Percentiles rank a stretch among this genome's conserved stretches.
These are phyloP conservation scores for Cokeromyces recurvatus DNA, from an alignment of 371 early-diverging fungal species.

Conservation along the genomic window DNA sequence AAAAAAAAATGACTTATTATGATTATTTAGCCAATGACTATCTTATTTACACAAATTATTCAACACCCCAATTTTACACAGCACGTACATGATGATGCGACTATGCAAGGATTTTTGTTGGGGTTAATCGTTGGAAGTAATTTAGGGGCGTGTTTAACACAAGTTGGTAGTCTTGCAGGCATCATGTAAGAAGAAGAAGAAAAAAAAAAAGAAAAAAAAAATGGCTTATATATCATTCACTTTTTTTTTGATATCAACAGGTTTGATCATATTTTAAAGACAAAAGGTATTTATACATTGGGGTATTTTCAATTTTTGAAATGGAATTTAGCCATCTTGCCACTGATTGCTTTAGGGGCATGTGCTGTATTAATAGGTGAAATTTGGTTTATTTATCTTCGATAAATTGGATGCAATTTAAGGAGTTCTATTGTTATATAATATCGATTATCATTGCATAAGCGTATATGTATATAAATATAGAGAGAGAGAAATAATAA, in stretches of 20 bases:
- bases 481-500: no score
- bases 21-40: conserved; percentile 63
- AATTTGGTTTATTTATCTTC: conserved; percentile 34
- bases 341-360: conserved; percentile 45
- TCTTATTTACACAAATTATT: conserved; percentile 71
- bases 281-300: conserved; percentile 46
- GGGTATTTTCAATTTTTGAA: conserved; percentile 56
- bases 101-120: conserved; percentile 59
- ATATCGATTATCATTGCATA: background rate
- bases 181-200: conserved; percentile 68
- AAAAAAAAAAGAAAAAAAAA: background rate
- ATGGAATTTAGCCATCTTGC: conserved; percentile 62
- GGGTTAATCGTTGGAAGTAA: conserved; percentile 77
- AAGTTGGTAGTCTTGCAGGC: conserved; percentile 76
- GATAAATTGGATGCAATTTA: conserved; percentile 1
- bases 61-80: conserved; percentile 58
- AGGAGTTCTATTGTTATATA: background rate
- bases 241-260: no score
- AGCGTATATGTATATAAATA: no score
- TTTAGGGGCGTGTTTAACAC: conserved; percentile 73
- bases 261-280: conserved; percentile 60
- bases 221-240: background rate
- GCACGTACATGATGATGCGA: conserved; percentile 23
- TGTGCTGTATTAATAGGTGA: conserved; percentile 52
- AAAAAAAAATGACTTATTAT: background rate